Conservation (phyloP, 306 rosid genomes). For the Rosa chinensis region DNA sequence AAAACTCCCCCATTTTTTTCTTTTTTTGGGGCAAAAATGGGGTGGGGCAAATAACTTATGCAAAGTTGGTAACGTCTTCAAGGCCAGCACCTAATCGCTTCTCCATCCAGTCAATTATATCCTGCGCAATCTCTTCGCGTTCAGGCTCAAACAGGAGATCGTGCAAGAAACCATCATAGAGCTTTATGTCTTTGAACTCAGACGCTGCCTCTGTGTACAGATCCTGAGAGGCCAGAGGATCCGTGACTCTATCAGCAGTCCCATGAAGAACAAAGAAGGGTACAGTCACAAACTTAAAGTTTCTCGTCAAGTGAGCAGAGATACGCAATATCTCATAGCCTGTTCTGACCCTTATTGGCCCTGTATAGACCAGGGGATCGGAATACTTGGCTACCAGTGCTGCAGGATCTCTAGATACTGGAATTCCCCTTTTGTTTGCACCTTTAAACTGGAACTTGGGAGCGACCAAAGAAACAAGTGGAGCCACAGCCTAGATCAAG, state of each 20-base stretch:
- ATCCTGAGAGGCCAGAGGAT: slow-evolving; percentile 88
- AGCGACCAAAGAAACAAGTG: slow-evolving; percentile 74
- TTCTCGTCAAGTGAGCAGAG: slow-evolving; percentile 62
- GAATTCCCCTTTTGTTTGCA: slow-evolving; percentile 97
- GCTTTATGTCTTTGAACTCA: slow-evolving; percentile 76
- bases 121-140: slow-evolving; percentile 73
- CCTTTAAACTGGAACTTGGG: slow-evolving; percentile 95
- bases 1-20: slow-evolving; percentile 5
- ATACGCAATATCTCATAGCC: slow-evolving; percentile 92
- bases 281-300: slow-evolving; percentile 70
- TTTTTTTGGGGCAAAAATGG: neutral
- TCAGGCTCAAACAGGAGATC: slow-evolving; percentile 97
- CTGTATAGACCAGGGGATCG: slow-evolving; percentile 95
- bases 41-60: slow-evolving; percentile 5
- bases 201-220: slow-evolving; percentile 81
- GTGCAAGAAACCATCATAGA: slow-evolving; percentile 89
- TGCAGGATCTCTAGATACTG: slow-evolving; percentile 95
- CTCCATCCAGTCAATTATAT: slow-evolving; percentile 90
- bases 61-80: slow-evolving; percentile 16
- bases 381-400: slow-evolving; percentile 89
- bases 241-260: slow-evolving; percentile 93
- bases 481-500: slow-evolving; percentile 78
- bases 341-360: slow-evolving; percentile 94
- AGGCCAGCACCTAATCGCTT: slow-evolving; percentile 41
- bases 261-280: slow-evolving; percentile 98